Base-by-base conservation (phyloP, 441 rosid species). In the Raphanus hybrid region DNA sequence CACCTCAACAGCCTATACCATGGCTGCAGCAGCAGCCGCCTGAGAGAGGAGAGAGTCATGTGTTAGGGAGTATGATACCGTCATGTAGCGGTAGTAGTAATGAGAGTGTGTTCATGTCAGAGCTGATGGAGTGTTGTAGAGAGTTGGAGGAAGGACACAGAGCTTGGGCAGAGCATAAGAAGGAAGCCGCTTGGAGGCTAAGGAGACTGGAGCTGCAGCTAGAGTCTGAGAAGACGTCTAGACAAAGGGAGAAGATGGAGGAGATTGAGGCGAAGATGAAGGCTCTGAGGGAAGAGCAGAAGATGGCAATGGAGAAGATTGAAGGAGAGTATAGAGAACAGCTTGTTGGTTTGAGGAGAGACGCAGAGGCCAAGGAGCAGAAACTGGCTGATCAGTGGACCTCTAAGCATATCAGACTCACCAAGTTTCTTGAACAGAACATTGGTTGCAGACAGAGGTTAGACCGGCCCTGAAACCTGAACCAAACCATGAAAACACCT, bases 161-260 rank as follows among this genome's bases (percentile, higher is more conserved):
- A 2, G 92, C 90, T n/a, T 91, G 86, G 92, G 86, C 88, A 2
- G 92, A 91, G 14, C 97, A 92, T 78, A 93, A 90, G 90, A 96
- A 96, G 75, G 98, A 96, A 72, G 95, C 99, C 6, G 85, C 94
- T 9, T 96, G 98, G 99, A 91, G 98, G 83, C 83, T 96, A 78
- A 87, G 91, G 73, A 87, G 99, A 67, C 88, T 96, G n/a, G 99
- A 93, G 84, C 75, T 96, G 77, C 99, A 96, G 84, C 80, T 96
- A 73, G 99, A 93, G 75, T 93, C 99, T 0, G 98, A 96, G 89
- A 96, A 92, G 84, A 82, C 90, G 0, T 74, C 85, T 81, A 79
- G 91, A 63, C 87, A 86, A 80, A 89, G 89, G 82, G 97, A 93
- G 89, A 93, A 90, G 84, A 90, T 84, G 89, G 97, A 96, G 64